Evolutionary conservation across 805 yeast species (phyloP), one percentile per base, ranked within the genome.

Genomic region (Yarrowia bubula): DNA sequence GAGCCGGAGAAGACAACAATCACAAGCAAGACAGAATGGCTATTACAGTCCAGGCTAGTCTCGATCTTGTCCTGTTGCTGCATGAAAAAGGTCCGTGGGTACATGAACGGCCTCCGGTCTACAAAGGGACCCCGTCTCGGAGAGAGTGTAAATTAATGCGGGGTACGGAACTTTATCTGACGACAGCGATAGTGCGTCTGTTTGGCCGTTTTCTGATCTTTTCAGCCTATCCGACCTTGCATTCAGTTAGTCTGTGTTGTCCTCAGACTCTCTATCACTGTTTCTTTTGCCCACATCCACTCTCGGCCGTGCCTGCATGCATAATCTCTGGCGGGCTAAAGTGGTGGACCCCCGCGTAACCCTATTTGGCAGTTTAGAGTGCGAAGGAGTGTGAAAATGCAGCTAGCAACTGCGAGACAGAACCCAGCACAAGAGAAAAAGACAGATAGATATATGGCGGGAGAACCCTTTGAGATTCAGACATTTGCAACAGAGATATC

Each of bases 391-490:
- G 58, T 22, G 43, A 50, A 50, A 51, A 51, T 51, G 58, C 58
- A 51, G 58, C 43, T 51, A 48, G 41, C 32, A 48, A 48, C 41
- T 48, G 55, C 41, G 31, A 48, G 55, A 35, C 55, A 48, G 41
- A 35, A 35, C 33, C 35, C 58, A 51, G 43, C 18, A 51, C 33
- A 37, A 37, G 55, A 18, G 39, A 37, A 47, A 15, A 11, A 51
- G 58, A 37, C 58, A 38, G 58, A 37, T 51, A 38, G 58, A 51
- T 51, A 51, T 51, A 51, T 51, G 58, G 58, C 43, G 43, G n/a
- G n/a, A n/a, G n/a, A n/a, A n/a, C n/a, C n/a, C n/a, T n/a, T n/a
- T n/a, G n/a, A n/a, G n/a, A n/a, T n/a, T n/a, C n/a, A n/a, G n/a
- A n/a, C n/a, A n/a, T n/a, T n/a, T n/a, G n/a, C 37, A 28, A 8